Conservation (phyloP, 2,329 filamentous ascomycete species). For the Hypoxylon sp. region DNA sequence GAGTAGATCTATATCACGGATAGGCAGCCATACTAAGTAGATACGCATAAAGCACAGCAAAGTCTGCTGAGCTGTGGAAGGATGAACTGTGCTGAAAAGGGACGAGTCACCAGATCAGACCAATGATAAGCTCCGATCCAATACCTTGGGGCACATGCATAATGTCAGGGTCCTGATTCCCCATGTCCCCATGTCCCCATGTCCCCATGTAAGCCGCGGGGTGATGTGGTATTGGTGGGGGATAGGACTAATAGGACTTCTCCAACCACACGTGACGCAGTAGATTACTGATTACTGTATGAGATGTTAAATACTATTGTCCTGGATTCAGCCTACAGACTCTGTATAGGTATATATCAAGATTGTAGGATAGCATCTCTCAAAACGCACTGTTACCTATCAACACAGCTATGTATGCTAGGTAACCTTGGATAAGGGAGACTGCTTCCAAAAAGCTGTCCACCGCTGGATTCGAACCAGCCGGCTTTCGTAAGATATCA, state of each 20-base stretch:
- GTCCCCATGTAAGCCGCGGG: too few species aligned
- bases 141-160: conserved; percentile 42
- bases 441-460: too few species aligned
- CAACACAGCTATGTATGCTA: too few species aligned
- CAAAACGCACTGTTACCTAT: too few species aligned
- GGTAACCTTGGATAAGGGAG: too few species aligned
- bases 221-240: conserved; percentile 10
- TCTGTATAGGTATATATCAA: too few species aligned
- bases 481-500: too few species aligned
- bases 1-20: conserved; percentile 9
- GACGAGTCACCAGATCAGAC: conserved; percentile 33
- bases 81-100: neutral
- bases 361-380: too few species aligned
- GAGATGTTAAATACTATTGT: neutral
- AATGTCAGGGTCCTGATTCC: conserved; percentile 27
- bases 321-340: too few species aligned
- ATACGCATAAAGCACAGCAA: neutral
- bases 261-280: conserved; percentile 11
- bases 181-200: too few species aligned
- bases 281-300: conserved; percentile 1
- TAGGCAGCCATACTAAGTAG: conserved; percentile 30
- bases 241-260: neutral
- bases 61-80: neutral
- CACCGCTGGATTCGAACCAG: too few species aligned
- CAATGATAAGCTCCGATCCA: conserved; percentile 33